A percentile compares a stretch with the other conserved stretches of the same genome.
Conservation (phyloP, 129 eudicot species). For the Helianthus annuus region HanXRQr2.0-SUNRISE NC_035437.2:129316954-129317453, state of each 20-base stretch:
- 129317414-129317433: background rate
- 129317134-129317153: constrained; percentile 22
- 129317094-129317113: constrained; percentile 11
- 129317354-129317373: background rate
- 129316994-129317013: too few species aligned
- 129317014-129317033: too few species aligned
- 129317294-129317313: background rate
- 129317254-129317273: background rate
- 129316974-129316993: too few species aligned
- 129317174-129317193: constrained; percentile 13
- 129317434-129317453: too few species aligned
- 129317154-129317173: constrained; percentile 13
- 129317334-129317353: background rate
- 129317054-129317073: constrained; percentile 4
- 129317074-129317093: constrained; percentile 4
- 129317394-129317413: background rate
- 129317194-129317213: background rate
- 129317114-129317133: constrained; percentile 13
- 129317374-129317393: background rate
- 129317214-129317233: constrained; percentile 14
- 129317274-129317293: background rate
- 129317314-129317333: background rate
- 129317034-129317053: background rate
- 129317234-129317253: constrained; percentile 3
- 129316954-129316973: too few species aligned